phyloP scores from a whole-genome alignment of 2,329 filamentous ascomycete species.

The Nakataea oryzae region DNA sequence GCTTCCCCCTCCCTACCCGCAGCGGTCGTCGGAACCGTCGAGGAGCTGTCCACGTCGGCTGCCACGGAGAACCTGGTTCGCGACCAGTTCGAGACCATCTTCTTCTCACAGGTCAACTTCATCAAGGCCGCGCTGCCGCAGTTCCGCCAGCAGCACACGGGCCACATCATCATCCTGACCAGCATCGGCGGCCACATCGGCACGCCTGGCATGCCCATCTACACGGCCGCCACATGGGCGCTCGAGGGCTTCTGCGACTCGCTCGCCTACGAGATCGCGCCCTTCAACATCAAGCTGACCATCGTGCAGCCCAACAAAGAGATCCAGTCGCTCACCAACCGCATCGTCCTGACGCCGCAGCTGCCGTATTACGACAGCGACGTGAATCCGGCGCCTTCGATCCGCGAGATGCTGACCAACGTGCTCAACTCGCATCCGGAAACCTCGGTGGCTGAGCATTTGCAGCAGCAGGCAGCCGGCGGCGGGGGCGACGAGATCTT shows the following conservation, averaged over 20 bases:
- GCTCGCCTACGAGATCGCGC: conserved; percentile 89
- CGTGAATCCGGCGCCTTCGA: conserved; percentile 61
- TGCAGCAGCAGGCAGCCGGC: conserved; percentile 13
- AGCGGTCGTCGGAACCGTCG: conserved; percentile 84
- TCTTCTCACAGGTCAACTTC: conserved; percentile 92
- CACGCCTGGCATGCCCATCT: conserved; percentile 82
- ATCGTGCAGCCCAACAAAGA: conserved; percentile 95
- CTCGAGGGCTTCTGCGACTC: conserved; percentile 94
- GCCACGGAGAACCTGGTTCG: conserved; percentile 67
- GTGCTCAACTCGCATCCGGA: conserved; percentile 69
- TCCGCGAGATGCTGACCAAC: conserved; percentile 72
- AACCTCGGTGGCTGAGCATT: conserved; percentile 32
- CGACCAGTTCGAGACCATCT: conserved; percentile 89
- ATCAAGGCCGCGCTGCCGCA: conserved; percentile 80
- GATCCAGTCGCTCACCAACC: conserved; percentile 77
- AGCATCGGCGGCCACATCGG: conserved; percentile 88
- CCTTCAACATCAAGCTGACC: conserved; percentile 93
- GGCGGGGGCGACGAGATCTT: conserved; percentile 29
- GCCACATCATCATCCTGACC: conserved; percentile 83
- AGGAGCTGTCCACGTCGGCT: conserved; percentile 69
- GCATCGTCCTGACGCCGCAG: conserved; percentile 72
- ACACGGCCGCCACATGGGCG: conserved; percentile 88
- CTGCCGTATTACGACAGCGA: conserved; percentile 55
- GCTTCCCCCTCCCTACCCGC: no score
- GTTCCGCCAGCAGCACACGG: conserved; percentile 69